Evolutionary conservation across 345 rosid genomes (phyloP).

Genomic region (Psidium guajava): DNA sequence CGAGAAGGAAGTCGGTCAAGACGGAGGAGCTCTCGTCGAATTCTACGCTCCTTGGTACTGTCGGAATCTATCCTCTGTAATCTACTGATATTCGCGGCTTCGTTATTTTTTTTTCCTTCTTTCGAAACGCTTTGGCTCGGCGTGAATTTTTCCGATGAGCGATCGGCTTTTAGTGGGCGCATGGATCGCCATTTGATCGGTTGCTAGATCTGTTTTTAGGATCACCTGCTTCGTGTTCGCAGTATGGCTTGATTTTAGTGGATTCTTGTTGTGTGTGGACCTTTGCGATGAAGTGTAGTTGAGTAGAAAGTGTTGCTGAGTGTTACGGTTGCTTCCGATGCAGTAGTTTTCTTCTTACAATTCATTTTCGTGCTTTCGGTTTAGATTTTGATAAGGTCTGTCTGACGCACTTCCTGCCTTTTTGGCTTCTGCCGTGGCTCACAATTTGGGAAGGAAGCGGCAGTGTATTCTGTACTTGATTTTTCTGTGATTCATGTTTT

Average conservation of each 20-base stretch:
- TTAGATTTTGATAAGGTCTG: background rate
- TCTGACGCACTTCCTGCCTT: background rate
- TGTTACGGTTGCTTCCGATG: background rate
- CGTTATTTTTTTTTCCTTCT: background rate
- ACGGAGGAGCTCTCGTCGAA: conserved; percentile 88
- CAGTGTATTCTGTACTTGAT: background rate
- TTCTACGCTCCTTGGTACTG: conserved; percentile 97
- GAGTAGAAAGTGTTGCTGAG: background rate
- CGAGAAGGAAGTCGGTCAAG: conserved; percentile 91
- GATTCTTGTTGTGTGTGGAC: background rate
- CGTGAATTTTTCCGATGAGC: background rate
- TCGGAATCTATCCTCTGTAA: background rate
- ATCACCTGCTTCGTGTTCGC: background rate
- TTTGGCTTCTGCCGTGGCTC: background rate
- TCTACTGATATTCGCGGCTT: background rate
- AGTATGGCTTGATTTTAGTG: background rate
- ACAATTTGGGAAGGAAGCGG: background rate
- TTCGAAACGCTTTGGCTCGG: background rate
- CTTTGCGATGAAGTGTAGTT: background rate
- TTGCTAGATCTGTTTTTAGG: background rate
- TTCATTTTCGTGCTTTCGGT: background rate
- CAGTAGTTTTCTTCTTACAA: background rate
- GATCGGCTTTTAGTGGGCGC: background rate
- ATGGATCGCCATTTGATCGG: background rate
- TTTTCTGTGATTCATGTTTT: background rate